These are phyloP conservation scores for Piper longum DNA, from an alignment of 164 flowering plant species.

Conservation along the genomic window DNA sequence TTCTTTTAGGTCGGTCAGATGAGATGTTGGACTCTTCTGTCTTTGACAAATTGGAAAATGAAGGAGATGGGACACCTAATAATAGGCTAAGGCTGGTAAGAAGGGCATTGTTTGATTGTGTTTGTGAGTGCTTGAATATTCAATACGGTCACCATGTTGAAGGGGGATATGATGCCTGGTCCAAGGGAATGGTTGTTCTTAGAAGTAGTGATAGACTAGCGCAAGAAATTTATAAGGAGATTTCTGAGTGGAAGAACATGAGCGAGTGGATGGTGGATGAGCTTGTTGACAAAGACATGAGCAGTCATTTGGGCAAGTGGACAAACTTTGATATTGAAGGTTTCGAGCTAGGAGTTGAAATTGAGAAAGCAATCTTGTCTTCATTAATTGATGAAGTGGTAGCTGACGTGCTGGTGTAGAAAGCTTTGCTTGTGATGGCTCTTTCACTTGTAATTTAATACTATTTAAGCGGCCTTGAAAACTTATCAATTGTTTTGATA, in stretches of 20 bases:
- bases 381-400: constrained; percentile 64
- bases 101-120: constrained; percentile 57
- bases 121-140: constrained; percentile 52
- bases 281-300: constrained; percentile 89
- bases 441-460: not conserved
- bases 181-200: constrained; percentile 38
- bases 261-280: constrained; percentile 78
- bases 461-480: too few species aligned
- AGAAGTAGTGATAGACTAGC: constrained; percentile 41
- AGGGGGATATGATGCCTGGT: constrained; percentile 52
- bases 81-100: constrained; percentile 20
- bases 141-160: constrained; percentile 36
- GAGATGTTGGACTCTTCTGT: constrained; percentile 47
- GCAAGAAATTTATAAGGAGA: constrained; percentile 61
- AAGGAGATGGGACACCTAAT: constrained; percentile 8
- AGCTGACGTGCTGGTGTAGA: constrained; percentile 20
- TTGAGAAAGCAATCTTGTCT: constrained; percentile 38
- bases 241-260: constrained; percentile 48
- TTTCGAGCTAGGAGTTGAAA: constrained; percentile 40
- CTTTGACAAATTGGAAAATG: constrained; percentile 51
- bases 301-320: constrained; percentile 61
- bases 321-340: constrained; percentile 54
- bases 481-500: too few species aligned
- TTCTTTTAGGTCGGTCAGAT: constrained; percentile 32
- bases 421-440: constrained; percentile 1